A percentile compares a stretch with the other conserved stretches of the same genome.
Evolutionary conservation across 768 basidiomycete species (phyloP).

Genomic region (Omphalotus guepiniiformis): DNA sequence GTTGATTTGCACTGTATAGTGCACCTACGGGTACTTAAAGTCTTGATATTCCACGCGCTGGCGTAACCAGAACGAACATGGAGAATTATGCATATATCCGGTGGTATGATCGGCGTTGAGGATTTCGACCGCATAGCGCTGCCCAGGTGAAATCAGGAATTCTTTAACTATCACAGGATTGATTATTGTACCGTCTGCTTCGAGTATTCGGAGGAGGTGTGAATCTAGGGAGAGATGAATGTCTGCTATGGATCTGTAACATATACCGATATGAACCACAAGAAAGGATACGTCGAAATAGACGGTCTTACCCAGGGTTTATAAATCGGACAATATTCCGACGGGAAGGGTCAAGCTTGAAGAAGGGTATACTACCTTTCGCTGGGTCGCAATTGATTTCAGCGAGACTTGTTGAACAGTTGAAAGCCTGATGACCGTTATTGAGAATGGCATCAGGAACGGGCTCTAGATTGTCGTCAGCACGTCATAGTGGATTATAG

Average conservation of each 20-base stretch:
- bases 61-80: slow-evolving; percentile 8
- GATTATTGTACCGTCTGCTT: slow-evolving; percentile 9
- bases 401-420: slow-evolving; percentile 5
- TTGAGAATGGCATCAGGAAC: slow-evolving; percentile 7
- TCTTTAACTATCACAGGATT: slow-evolving; percentile 7
- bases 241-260: slow-evolving; percentile 3
- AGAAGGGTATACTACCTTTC: background rate
- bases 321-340: slow-evolving; percentile 4
- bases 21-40: slow-evolving; percentile 7
- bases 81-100: too few species aligned
- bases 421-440: slow-evolving; percentile 7
- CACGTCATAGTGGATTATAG: background rate
- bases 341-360: background rate
- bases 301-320: slow-evolving; percentile 3
- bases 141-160: slow-evolving; percentile 5
- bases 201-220: slow-evolving; percentile 5
- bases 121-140: slow-evolving; percentile 6
- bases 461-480: background rate
- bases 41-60: slow-evolving; percentile 1
- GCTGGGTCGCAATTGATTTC: slow-evolving; percentile 5
- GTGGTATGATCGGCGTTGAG: background rate
- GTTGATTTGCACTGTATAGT: too few species aligned
- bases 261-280: too few species aligned
- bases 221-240: slow-evolving; percentile 9
- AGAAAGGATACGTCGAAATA: too few species aligned